Evolutionary conservation across 1,284 basidiomycete species (phyloP), one percentile per base, ranked within the genome.

Genomic region (Anthracocystis panici-leucophaei): DNA sequence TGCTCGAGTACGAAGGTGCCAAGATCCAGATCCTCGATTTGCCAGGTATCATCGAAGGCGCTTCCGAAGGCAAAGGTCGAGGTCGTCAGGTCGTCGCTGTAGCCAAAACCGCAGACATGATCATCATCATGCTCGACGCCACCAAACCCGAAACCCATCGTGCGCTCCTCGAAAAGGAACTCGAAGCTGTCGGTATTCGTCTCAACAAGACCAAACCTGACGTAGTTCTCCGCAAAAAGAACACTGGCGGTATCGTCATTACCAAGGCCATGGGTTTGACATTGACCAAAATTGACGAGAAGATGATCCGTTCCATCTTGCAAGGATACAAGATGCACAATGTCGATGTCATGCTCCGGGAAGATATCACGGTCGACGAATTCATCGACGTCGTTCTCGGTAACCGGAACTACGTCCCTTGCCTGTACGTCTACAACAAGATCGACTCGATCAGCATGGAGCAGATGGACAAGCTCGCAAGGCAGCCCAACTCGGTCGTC

Each of bases 21-120:
- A 71, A 67, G 46, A 80, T 81, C 25, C 73, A 71, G 65, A 68
- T 82, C 50, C 65, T 99, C 50, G 96, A 99, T 90, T 87, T 99
- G 61, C 96, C 96, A 2, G 96, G 96, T 87, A 99, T 99, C 82
- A 94, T 98, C 23, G 95, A 98, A 86, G 96, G 95, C 48, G 95
- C 96, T 52, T 57, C 58, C 20, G 57, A 71, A 89, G 92, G 94
- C 75, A 90, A 94, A 77, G 96, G 96, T 38, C 90, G 96, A 81
- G 96, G 96, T 52, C 90, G 96, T 75, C 96, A 99, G 87, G 96
- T 99, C 29, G 94, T 99, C 18, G 82, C 85, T 18, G 86, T 86
- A 0, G 86, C 86, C 90, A 97, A 97, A 87, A 99, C 96, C 1
- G 95, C 96, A 2, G 96, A 99, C 86, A 88, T 98, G 46, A 95